Evolutionary conservation across 345 rosid genomes (phyloP).

Genomic region (Mercurialis annua): DNA sequence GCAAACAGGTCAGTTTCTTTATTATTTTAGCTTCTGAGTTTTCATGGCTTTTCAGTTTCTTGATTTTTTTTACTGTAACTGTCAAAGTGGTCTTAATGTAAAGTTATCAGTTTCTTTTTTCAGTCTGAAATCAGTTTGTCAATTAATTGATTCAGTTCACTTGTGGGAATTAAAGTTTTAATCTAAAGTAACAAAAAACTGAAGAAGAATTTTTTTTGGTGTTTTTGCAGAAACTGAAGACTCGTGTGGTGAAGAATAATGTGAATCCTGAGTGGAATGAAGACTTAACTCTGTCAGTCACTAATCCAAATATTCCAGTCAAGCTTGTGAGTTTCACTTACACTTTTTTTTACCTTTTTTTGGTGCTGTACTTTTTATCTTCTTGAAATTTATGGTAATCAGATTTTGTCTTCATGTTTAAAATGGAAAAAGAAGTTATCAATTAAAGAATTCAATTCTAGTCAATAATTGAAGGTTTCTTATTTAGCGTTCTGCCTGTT

Average conservation of each 20-base stretch:
- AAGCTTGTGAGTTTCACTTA: constrained; percentile 49
- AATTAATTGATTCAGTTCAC: too few species aligned
- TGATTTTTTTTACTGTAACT: background rate
- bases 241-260: constrained; percentile 53
- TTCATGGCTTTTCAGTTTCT: background rate
- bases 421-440: background rate
- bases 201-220: background rate
- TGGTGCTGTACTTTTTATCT: background rate
- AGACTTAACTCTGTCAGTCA: constrained; percentile 59
- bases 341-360: background rate
- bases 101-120: too few species aligned
- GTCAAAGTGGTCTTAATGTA: background rate
- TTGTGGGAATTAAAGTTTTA: background rate
- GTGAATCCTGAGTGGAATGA: constrained; percentile 89
- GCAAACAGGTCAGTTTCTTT: constrained; percentile 21
- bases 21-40: background rate
- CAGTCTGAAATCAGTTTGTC: too few species aligned
- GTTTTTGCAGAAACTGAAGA: constrained; percentile 66
- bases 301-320: constrained; percentile 57
- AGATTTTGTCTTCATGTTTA: background rate
- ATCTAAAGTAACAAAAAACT: background rate
- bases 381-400: background rate
- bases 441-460: background rate
- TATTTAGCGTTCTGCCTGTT: too few species aligned
- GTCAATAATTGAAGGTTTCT: too few species aligned